Percentiles rank a stretch among this genome's conserved stretches.
These are phyloP conservation scores for Thermoascus crustaceus DNA, from an alignment of 2,329 filamentous ascomycete genomes.

Conservation along the genomic window DNA sequence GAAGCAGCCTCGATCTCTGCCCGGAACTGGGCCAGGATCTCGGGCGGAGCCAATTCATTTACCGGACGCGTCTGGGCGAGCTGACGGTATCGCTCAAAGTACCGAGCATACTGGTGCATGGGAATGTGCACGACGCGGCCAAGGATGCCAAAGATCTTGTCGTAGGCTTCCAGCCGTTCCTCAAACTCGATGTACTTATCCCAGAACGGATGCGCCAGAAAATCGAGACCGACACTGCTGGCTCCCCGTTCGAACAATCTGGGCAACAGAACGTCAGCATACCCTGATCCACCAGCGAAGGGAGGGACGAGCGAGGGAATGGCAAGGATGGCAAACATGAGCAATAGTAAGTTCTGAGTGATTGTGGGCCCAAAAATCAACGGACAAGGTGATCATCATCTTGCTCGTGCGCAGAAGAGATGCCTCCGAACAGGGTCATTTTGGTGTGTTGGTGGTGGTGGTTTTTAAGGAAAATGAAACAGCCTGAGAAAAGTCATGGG, in stretches of 20 bases:
- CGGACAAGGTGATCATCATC: conserved; percentile 25
- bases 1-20: conserved; percentile 57
- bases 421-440: conserved; percentile 23
- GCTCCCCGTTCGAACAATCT: conserved; percentile 92
- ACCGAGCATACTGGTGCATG: conserved; percentile 90
- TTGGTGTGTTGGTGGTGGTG: conserved; percentile 22
- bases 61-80: conserved; percentile 67
- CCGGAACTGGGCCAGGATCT: conserved; percentile 60
- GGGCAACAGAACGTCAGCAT: conserved; percentile 31
- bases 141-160: conserved; percentile 78
- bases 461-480: conserved; percentile 36
- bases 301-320: conserved; percentile 28
- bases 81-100: conserved; percentile 82
- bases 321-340: conserved; percentile 42
- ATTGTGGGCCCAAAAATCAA: conserved; percentile 32
- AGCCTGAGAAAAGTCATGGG: conserved; percentile 44
- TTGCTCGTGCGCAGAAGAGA: conserved; percentile 28
- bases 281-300: conserved; percentile 9
- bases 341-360: conserved; percentile 29
- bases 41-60: conserved; percentile 60
- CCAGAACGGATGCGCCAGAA: conserved; percentile 93
- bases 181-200: conserved; percentile 98
- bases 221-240: conserved; percentile 79
- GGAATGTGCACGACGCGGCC: conserved; percentile 78
- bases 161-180: conserved; percentile 74